Evolutionary conservation across 2,329 filamentous ascomycete species (phyloP), one percentile per base, ranked within the genome.

Genomic region (Colletotrichum karsti): DNA sequence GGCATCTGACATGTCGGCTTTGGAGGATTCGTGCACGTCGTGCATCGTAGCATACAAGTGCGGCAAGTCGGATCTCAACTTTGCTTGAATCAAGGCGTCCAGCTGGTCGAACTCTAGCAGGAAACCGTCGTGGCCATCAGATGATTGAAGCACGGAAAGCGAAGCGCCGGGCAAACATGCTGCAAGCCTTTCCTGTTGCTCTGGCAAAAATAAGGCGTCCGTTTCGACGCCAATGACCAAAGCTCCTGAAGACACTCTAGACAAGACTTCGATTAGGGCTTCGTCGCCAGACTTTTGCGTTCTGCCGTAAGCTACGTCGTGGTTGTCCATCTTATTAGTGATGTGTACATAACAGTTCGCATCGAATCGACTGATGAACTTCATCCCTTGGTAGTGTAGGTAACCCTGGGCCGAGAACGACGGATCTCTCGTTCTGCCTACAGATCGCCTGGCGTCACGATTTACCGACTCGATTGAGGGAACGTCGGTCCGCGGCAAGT

Each of bases 401-500:
- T 81, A 81, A 30, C 72, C 75, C 60, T 80, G 79, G 6, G 75
- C 78, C 1, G 77, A 76, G 58, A 79, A 81, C 1, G 71, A 69
- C 10, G 72, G 20, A 78, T 71, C 64, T 24, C 24, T 26, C 22
- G 30, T 12, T 15, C 22, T 20, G 35, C 41, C 20, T 37, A n/a
- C 12, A 30, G 4, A n/a, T 9, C 30, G 55, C 12, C 24, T 42
- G 26, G 15, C 54, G n/a, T 22, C 46, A 5, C 3, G 15, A 4
- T 18, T 13, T 1, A 9, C 10, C 6, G 7, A n/a, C 15, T 26
- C 22, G 6, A 41, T 30, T 1, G 48, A 37, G 10, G 48, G 48
- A 4, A 67, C 74, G 85, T 88, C 71, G 88, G 88, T 71, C 82
- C 84, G 74, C 84, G 64, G 59, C 7, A 58, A 53, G 20, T 63